Evolutionary conservation across 1,284 basidiomycete genomes (phyloP), one percentile per base, ranked within the genome.

Genomic region (Fistulinella cinereoalba): DNA sequence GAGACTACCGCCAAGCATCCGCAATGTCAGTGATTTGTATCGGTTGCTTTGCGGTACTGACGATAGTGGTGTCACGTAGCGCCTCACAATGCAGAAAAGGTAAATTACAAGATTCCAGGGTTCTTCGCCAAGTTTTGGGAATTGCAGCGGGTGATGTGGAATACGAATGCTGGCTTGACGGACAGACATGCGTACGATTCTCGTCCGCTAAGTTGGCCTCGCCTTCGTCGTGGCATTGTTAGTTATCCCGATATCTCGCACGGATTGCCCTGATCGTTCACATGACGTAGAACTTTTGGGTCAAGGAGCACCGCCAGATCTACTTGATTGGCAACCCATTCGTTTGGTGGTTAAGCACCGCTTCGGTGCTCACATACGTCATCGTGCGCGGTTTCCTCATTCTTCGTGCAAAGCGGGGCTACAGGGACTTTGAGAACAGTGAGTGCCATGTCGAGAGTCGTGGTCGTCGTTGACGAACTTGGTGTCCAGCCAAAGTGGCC

Each of bases 141-240:
- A 65, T 73, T 99, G 28, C 93, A 99, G 62, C 76, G 79, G 55
- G 94, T 96, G 49, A 99, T 99, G 96, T 98, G 94, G 93, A 83
- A 79, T n/a, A 98, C 95, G 19, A 99, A 99, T 60, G 89, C 91
- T 19, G 95, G 92, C 0, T 71, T 99, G 50, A 98, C 96, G 0
- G 94, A 97, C 57, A 82, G 92, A 18, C 97, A 99, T 61, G 86
- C 85, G 0, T 99, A 89, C 62, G 96, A 98, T 65, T 98, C 96
- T 24, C 78, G 96, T 12, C 97, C 96, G 3, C 75, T 80, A 47
- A 76, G 81, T 0, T 99, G 97, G 97, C 95, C 96, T 9, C 74
- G 81, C 46, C 79, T 98, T 37, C 81, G 80, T 41, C 85, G 96
- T 51, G 97, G 97, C 31, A 99, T 99, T 64, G 92, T 93, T 53